Conservation (phyloP, 2,329 filamentous ascomycete species). For the Dothideomycetes sp. region DNA sequence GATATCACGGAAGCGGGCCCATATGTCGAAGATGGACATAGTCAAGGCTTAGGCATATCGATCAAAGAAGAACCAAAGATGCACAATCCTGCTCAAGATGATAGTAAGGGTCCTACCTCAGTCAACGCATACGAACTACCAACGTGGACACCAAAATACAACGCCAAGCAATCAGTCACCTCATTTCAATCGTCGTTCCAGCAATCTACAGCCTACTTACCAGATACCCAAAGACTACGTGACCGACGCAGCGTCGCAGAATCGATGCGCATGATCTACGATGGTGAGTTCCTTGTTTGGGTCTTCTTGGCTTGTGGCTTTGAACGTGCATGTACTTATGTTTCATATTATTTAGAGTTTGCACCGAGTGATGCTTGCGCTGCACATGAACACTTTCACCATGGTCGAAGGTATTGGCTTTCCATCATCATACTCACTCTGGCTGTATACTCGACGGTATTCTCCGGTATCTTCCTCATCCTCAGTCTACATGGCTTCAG, state of each 20-base stretch:
- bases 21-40: background rate
- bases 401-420: slow-evolving; percentile 38
- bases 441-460: slow-evolving; percentile 50
- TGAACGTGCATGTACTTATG: no score
- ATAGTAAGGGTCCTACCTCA: background rate
- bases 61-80: background rate
- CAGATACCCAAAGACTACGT: slow-evolving; percentile 5
- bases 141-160: background rate
- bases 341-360: no score
- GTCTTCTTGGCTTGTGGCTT: no score
- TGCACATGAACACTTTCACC: slow-evolving; percentile 30
- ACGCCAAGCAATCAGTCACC: slow-evolving; percentile 9
- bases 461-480: slow-evolving; percentile 58
- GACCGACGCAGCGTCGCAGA: slow-evolving; percentile 7
- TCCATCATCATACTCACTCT: slow-evolving; percentile 29
- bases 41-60: slow-evolving; percentile 2
- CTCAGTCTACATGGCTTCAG: slow-evolving; percentile 53
- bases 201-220: background rate
- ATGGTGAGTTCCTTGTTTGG: slow-evolving; percentile 3
- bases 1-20: slow-evolving; percentile 2
- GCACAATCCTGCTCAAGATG: background rate
- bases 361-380: slow-evolving; percentile 29
- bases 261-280: slow-evolving; percentile 7
- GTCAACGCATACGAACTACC: background rate
- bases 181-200: slow-evolving; percentile 4